Evolutionary conservation across 768 basidiomycete species (phyloP).

Genomic region (Mycena chlorophos): DNA sequence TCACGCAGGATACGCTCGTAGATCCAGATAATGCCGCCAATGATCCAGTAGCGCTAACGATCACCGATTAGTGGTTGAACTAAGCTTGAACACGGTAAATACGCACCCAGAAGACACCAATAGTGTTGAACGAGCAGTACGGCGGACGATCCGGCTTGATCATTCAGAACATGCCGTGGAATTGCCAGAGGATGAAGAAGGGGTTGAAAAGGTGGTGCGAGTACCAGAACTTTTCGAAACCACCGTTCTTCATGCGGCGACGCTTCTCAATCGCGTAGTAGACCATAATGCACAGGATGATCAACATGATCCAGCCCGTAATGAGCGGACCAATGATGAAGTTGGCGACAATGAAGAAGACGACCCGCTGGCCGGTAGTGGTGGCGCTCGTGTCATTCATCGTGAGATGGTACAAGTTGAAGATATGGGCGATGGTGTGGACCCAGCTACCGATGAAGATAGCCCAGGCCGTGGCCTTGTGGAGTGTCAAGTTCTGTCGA

Average conservation of each 20-base stretch:
- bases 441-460: slow-evolving; percentile 79
- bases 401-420: slow-evolving; percentile 76
- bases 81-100: not conserved
- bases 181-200: too few species aligned
- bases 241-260: slow-evolving; percentile 53
- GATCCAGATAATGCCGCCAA: slow-evolving; percentile 85
- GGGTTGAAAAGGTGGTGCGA: slow-evolving; percentile 85
- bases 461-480: slow-evolving; percentile 89
- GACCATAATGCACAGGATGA: slow-evolving; percentile 80
- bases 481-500: slow-evolving; percentile 91
- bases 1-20: slow-evolving; percentile 89
- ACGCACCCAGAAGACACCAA: slow-evolving; percentile 95
- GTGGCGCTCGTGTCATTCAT: slow-evolving; percentile 53
- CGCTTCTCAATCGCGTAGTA: slow-evolving; percentile 85
- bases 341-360: too few species aligned
- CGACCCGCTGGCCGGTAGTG: too few species aligned
- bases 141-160: slow-evolving; percentile 88
- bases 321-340: too few species aligned
- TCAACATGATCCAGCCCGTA: too few species aligned
- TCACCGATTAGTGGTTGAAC: slow-evolving; percentile 9
- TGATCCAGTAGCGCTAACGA: slow-evolving; percentile 80
- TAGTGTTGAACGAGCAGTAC: slow-evolving; percentile 79
- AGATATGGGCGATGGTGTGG: slow-evolving; percentile 83
- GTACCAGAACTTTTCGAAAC: slow-evolving; percentile 91
- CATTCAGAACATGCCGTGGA: too few species aligned